phyloP scores from a whole-genome alignment of 306 rosid species.

The Dicorynia guianensis region DNA sequence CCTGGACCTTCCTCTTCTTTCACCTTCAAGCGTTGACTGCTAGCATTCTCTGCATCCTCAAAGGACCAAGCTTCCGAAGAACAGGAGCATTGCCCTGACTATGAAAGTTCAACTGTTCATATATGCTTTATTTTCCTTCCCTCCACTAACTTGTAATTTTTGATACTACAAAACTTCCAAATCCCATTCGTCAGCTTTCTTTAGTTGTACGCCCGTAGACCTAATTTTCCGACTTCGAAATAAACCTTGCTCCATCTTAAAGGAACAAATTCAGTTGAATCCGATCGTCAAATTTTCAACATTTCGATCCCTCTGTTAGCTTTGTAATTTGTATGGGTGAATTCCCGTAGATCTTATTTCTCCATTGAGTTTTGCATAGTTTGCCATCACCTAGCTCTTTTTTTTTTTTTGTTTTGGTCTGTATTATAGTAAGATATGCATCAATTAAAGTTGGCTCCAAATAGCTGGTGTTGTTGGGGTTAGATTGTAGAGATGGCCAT shows the following conservation, averaged over 20 bases:
- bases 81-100: neutral
- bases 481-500: conserved; percentile 61
- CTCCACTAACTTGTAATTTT: neutral
- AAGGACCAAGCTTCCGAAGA: neutral
- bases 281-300: neutral
- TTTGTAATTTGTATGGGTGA: neutral
- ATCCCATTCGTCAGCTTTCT: neutral
- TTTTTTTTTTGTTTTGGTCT: neutral
- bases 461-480: conserved; percentile 28
- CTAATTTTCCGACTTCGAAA: neutral
- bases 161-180: neutral
- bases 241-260: conserved; percentile 27
- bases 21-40: too few relatives aligned
- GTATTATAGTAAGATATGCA: conserved; percentile 4
- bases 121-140: neutral
- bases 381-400: neutral
- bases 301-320: neutral
- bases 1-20: too few relatives aligned
- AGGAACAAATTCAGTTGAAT: conserved; percentile 1
- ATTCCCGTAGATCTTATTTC: conserved; percentile 14
- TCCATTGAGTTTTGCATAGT: neutral
- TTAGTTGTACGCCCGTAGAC: neutral
- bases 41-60: neutral
- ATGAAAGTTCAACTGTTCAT: neutral
- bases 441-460: conserved; percentile 22